phyloP scores from a whole-genome alignment of 2,329 filamentous ascomycete genomes.

The Pyrenochaeta sp. region DNA sequence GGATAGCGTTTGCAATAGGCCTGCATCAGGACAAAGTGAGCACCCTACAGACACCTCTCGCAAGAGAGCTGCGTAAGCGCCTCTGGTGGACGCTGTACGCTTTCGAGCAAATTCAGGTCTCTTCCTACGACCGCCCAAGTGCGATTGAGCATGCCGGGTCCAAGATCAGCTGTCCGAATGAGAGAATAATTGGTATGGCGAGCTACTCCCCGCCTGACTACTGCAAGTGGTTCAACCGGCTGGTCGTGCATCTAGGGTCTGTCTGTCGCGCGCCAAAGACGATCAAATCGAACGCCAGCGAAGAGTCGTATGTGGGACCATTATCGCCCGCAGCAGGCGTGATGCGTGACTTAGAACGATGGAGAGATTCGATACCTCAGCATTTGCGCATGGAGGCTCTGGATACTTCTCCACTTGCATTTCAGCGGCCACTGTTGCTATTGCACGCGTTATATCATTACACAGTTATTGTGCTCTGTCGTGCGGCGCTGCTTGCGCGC shows the following conservation, averaged over 20 bases:
- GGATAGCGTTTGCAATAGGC: constrained; percentile 56
- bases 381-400: constrained; percentile 48
- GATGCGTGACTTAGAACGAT: constrained; percentile 51
- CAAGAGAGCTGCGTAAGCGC: constrained; percentile 57
- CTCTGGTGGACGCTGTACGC: constrained; percentile 63
- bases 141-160: constrained; percentile 51
- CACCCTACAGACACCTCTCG: constrained; percentile 45
- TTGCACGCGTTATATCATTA: constrained; percentile 54
- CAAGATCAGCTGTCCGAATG: constrained; percentile 48
- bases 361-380: constrained; percentile 50
- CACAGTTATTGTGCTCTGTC: constrained; percentile 49
- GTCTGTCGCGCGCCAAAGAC: constrained; percentile 51
- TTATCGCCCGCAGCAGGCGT: constrained; percentile 51
- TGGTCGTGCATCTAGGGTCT: constrained; percentile 49
- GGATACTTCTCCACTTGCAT: constrained; percentile 42
- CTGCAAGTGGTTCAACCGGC: constrained; percentile 48
- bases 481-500: constrained; percentile 50
- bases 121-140: constrained; percentile 55
- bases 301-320: constrained; percentile 50
- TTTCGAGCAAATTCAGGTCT: constrained; percentile 58
- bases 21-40: constrained; percentile 54
- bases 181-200: constrained; percentile 46
- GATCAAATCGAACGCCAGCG: constrained; percentile 33
- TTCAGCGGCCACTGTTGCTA: constrained; percentile 50
- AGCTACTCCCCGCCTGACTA: constrained; percentile 48